phyloP scores from a whole-genome alignment of 2,329 filamentous ascomycete genomes.

The Elsinoe arachidis region DNA sequence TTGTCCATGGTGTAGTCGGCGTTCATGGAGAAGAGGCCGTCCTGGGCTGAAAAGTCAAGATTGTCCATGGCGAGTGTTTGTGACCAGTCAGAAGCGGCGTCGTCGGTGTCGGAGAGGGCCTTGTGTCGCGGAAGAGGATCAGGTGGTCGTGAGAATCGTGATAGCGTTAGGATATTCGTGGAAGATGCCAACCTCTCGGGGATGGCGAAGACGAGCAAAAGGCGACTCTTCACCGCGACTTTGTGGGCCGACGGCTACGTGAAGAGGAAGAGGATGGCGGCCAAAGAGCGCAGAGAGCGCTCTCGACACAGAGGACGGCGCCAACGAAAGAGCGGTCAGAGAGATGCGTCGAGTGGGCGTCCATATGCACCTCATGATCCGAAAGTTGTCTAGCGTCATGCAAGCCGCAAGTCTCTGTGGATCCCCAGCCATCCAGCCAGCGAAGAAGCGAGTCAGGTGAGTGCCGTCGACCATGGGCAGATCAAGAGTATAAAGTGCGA shows the following conservation, averaged over 20 bases:
- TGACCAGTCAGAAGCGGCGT: not conserved
- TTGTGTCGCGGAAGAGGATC: slow-evolving; percentile 2
- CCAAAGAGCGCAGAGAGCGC: not conserved
- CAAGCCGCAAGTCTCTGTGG: slow-evolving; percentile 6
- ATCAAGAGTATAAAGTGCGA: slow-evolving; percentile 1
- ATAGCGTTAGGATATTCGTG: slow-evolving; percentile 6
- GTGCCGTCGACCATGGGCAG: not conserved
- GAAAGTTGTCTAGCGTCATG: slow-evolving; percentile 5
- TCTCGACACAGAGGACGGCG: not conserved
- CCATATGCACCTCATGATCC: slow-evolving; percentile 6
- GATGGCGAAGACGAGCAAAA: slow-evolving; percentile 1
- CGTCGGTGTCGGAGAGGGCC: not conserved
- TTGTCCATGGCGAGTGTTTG: slow-evolving; percentile 32
- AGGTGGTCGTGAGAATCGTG: slow-evolving; percentile 11
- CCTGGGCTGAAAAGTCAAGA: slow-evolving; percentile 25
- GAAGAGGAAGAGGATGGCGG: slow-evolving; percentile 3
- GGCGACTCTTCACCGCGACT: slow-evolving; percentile 13
- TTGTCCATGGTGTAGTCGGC: slow-evolving; percentile 11
- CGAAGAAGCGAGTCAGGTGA: not conserved
- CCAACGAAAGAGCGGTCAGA: slow-evolving; percentile 12
- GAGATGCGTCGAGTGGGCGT: not conserved
- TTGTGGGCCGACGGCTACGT: slow-evolving; percentile 6
- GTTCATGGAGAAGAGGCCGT: slow-evolving; percentile 13
- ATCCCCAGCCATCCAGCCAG: slow-evolving; percentile 8
- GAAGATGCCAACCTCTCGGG: slow-evolving; percentile 6